phyloP scores from a whole-genome alignment of 257 asterid species.

The Salvia rosmarinus region DNA sequence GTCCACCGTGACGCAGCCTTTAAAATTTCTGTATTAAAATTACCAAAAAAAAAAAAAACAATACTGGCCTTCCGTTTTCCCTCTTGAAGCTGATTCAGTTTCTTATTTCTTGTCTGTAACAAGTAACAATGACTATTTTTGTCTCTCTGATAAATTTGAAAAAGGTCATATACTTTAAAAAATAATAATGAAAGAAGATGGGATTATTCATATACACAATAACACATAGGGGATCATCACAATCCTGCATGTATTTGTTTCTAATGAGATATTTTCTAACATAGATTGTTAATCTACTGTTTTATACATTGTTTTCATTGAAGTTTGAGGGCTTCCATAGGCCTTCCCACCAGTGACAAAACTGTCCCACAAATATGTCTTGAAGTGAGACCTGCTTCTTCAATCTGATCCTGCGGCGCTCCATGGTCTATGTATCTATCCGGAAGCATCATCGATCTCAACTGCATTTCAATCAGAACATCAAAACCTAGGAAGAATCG shows the following conservation, averaged over 20 bases:
- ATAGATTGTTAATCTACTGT: neutral
- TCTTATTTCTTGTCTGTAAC: too few species aligned
- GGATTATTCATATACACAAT: neutral
- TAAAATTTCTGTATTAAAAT: too few species aligned
- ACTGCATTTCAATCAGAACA: constrained; percentile 8
- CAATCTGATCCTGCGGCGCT: constrained; percentile 58
- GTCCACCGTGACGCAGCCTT: too few species aligned
- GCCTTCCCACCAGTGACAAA: constrained; percentile 64
- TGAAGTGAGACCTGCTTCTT: constrained; percentile 75
- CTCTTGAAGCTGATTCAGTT: too few species aligned
- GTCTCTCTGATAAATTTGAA: too few species aligned
- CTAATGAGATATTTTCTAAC: neutral
- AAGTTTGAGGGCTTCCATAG: constrained; percentile 52
- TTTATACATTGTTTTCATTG: neutral
- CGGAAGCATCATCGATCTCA: constrained; percentile 28
- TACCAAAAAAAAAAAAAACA: too few species aligned
- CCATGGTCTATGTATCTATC: constrained; percentile 29
- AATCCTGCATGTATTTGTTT: neutral
- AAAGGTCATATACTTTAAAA: too few species aligned
- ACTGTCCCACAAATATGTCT: constrained; percentile 67
- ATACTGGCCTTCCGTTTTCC: too few species aligned
- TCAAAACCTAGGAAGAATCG: neutral
- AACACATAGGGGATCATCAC: neutral
- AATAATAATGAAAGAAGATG: neutral
- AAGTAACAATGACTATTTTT: too few species aligned